Conservation (phyloP, 805 yeast genomes). For the Candida hungchunana region DNA sequence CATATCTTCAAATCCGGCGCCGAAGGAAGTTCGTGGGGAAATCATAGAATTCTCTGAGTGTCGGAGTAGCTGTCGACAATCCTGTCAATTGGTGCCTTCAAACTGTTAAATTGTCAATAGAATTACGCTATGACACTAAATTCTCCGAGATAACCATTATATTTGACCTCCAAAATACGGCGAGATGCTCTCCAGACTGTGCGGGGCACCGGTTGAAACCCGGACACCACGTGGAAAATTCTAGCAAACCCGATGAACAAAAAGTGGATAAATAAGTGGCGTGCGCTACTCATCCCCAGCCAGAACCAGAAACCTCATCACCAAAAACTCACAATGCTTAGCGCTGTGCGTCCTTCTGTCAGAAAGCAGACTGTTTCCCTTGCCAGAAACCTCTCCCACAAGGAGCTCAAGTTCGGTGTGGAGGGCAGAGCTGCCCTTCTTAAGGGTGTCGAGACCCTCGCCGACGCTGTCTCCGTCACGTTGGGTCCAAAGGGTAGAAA, state of each 20-base stretch:
- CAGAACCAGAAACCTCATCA: not conserved
- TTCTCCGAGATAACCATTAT: too few species aligned
- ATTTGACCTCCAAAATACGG: too few species aligned
- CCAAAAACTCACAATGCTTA: constrained; percentile 18
- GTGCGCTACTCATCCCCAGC: not conserved
- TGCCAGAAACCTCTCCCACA: constrained; percentile 50
- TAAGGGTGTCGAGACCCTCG: constrained; percentile 82
- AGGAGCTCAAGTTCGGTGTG: constrained; percentile 95
- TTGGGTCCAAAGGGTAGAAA: constrained; percentile 98
- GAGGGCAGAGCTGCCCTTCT: constrained; percentile 50
- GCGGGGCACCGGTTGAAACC: constrained; percentile 11
- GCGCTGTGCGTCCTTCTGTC: constrained; percentile 25
- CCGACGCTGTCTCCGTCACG: constrained; percentile 95
- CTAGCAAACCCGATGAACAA: constrained; percentile 12
- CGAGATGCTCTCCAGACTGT: too few species aligned
- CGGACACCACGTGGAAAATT: constrained; percentile 15
- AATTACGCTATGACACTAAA: too few species aligned
- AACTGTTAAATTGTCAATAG: too few species aligned
- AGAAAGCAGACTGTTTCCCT: constrained; percentile 22
- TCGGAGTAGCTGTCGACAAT: too few species aligned
- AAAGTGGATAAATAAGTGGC: constrained; percentile 1
- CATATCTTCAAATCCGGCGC: constrained; percentile 1
- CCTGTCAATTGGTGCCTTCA: too few species aligned
- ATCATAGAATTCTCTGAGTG: too few species aligned
- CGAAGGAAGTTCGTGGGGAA: too few species aligned